phyloP scores from a whole-genome alignment of 192 early-diverging fungal genomes.

The Coemansia sp. region DNA sequence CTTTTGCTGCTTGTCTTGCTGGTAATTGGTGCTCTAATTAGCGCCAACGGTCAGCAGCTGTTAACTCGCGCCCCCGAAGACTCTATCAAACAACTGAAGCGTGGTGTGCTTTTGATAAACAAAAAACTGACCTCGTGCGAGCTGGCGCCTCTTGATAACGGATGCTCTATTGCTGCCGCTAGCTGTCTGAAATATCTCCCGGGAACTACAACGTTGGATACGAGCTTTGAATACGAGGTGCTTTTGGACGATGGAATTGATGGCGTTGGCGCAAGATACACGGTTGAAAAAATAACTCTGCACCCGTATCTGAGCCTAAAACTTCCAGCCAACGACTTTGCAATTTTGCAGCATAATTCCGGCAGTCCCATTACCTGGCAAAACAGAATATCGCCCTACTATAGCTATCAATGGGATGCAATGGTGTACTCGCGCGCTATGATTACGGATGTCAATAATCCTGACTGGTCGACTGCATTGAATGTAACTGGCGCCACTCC shows the following conservation, averaged over 20 bases:
- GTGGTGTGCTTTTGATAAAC: constrained; percentile 12
- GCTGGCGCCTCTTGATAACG: constrained; percentile 11
- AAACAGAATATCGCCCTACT: neutral
- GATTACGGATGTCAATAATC: neutral
- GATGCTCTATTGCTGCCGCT: constrained; percentile 1
- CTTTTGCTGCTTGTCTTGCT: no score
- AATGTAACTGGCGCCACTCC: no score
- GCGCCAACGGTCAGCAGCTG: neutral
- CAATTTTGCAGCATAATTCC: constrained; percentile 16
- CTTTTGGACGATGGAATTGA: constrained; percentile 5
- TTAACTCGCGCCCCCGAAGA: neutral
- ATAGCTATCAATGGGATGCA: neutral
- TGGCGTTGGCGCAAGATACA: constrained; percentile 1
- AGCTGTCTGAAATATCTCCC: constrained; percentile 9
- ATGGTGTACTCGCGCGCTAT: neutral
- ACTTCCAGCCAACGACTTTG: constrained; percentile 9
- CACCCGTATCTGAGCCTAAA: constrained; percentile 3
- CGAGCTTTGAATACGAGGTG: constrained; percentile 10
- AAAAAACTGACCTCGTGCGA: constrained; percentile 16
- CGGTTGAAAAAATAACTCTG: constrained; percentile 2
- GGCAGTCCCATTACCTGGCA: constrained; percentile 1
- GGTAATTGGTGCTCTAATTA: neutral
- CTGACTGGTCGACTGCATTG: neutral
- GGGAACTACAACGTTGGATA: constrained; percentile 6
- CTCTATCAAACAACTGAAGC: constrained; percentile 4